Evolutionary conservation across 257 asterid genomes (phyloP), one percentile per base, ranked within the genome.

Genomic region (Forsythia viridissima): DNA sequence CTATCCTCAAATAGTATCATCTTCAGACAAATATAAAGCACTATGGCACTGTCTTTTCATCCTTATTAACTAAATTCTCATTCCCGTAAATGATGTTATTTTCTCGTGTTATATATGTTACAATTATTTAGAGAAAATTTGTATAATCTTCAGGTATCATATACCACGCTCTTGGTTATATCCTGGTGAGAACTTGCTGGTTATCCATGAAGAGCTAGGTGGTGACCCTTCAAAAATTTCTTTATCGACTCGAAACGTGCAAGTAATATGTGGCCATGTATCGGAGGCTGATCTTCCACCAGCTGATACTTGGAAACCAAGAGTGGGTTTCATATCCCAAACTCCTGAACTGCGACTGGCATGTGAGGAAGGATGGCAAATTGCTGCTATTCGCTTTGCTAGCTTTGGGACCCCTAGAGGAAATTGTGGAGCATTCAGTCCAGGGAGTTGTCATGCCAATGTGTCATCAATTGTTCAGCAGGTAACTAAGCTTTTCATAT

Each of bases 151-250:
- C 75, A 89, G 97, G 93, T 89, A 88, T 77, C 89, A 89, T 48
- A 80, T 92, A 73, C 96, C 97, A 0, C 91, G 96, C 59, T 81
- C 91, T 71, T 92, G 96, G 97, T 78, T 92, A 79, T 82, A 79
- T 66, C 70, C 89, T 7, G 91, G 89, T 52, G 89, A 89, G 78
- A 92, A 91, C 79, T 80, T 91, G 43, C 89, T 92, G 16, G 94
- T 92, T 69, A 80, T 92, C 52, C 96, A 89, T 46, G 97, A 92
- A 82, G 97, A 92, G 78, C 79, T 91, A 0, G 93, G 96, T 6
- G 94, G 96, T 8, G 89, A 91, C 80, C 97, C 96, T 51, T 81
- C 86, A 10, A 88, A 85, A 20, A 86, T 90, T 79, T 85, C 96
- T 2, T 39, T 90, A 15, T 67, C 76, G 5, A 71, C 86, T 55